Evolutionary conservation across 768 basidiomycete species (phyloP), one percentile per base, ranked within the genome.

Genomic region (Boletus bicolor): DNA sequence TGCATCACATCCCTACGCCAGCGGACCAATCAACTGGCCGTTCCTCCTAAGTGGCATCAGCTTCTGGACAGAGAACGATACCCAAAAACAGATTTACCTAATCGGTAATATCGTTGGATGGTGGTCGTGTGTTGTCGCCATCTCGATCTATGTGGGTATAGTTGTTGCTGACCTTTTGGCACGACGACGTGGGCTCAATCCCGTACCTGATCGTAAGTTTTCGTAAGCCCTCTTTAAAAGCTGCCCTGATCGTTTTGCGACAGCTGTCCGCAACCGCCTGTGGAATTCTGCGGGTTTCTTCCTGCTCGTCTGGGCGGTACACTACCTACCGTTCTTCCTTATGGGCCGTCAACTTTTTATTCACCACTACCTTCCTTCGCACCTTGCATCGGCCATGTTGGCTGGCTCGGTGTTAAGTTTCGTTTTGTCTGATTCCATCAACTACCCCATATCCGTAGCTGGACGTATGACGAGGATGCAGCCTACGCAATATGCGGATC

Each of bases 221-320:
- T 12, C 35, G 42, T 21, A 53, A 6, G 7, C 8, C 5, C 26
- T 38, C 10, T 21, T 37, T 5, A 7, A 34, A 36, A n/a, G 4
- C 17, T 44, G 15, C 6, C 10, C 37, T 66, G n/a, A 57, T 51
- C 41, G 45, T 19, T 43, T 54, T 41, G 30, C 19, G 26, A 46
- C 60, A 98, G 96, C 87, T 57, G 85, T 93, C 28, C 92, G 94
- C 48, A 94, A 96, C 68, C 87, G 97, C 36, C 78, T 98, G 11
- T 92, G 94, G 85, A 95, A 98, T 69, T 94, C 93, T 44, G 84
- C 91, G 26, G 93, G 96, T 21, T 97, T 98, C 80, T 98, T 99
- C 84, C 74, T 94, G 51, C 76, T 94, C 32, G 83, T 96, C 26
- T 99, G 97, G 97, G 87, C 82, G 12, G 91, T 91, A 53, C 97